Base-by-base conservation (phyloP, 2,329 filamentous ascomycete species). In the Phialemoniopsis sp. region DNA sequence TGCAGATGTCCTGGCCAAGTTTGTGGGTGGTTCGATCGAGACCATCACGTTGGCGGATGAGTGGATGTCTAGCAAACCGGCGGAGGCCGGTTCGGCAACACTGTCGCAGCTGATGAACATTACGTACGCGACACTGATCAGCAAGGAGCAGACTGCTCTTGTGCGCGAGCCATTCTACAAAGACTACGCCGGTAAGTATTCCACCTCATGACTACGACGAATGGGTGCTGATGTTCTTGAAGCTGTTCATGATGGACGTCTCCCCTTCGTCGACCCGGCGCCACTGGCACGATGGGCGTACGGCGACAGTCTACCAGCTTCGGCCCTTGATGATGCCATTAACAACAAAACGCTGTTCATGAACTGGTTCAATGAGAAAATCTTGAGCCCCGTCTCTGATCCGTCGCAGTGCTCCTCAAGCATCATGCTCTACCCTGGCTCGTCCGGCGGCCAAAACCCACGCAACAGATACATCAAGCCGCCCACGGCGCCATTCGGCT, bases 311-410 rank as follows among this genome's bases (percentile, higher is more conserved):
- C 41, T 56, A 4, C 46, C 54, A 1, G 49, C 38, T 26, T 26
- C 21, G 33, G 13, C 33, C 5, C 33, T 12, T 6, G 39, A 65
- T 0, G 54, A 66, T 3, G 75, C 68, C 4, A 55, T 72, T 7
- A 49, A 57, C 6, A 74, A 76, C 50, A 76, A 76, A 45, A 72
- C 71, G 0, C 47, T 59, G 13, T 70, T 70, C 48, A 63, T 61
- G 53, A 49, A 62, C 33, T 68, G 65, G 60, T 72, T 75, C 50
- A 67, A 68, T 34, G 53, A 46, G 26, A 57, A 67, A 8, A 60
- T 78, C 6, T 59, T 77, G 14, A 48, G 60, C 1, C 52, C 63
- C 0, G 60, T 66, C n/a, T 32, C 53, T 1, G 41, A 63, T 18
- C 67, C 67, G 2, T 14, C 37, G 8, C 50, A 54, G 40, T 79